Base-by-base conservation (phyloP, 176 grass and related monocot genomes). In the Typha latifolia region DNA sequence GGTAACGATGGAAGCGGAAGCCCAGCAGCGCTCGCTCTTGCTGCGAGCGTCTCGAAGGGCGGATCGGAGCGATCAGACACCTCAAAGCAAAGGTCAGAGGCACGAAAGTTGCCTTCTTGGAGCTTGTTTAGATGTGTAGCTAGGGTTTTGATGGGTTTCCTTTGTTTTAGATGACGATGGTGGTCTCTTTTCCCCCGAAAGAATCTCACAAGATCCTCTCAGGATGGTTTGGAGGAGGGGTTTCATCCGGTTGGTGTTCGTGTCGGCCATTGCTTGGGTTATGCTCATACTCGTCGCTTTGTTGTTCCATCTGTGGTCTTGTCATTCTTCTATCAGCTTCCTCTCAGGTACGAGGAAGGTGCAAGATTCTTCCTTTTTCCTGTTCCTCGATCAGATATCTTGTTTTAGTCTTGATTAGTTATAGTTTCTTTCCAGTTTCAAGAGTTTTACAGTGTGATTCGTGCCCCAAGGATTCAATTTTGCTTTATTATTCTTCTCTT, bases 221-320 rank as follows among this genome's bases (percentile, higher is more conserved):
- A 81, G 69, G 74, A 67, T 72, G 77, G 71, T 78, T 72, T 85
- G 83, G 78, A 77, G 85, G 59, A 81, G 49, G 76, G 94, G 94
- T n/a, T 79, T 83, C 62, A 70, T 71, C 67, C 77, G 94, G 37
- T 78, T 92, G 56, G 75, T 90, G 65, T 69, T 92, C 63, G 83
- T 90, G 63, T 78, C 85, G 51, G 85, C 94, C 56, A 80, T 92
- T 47, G 80, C 73, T 12, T 97, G 88, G 89, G 81, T 80, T 63
- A 10, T 93, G 69, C 78, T 93, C 66, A 83, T 92, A 47, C 83
- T 96, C 49, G 78, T 88, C 66, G 85, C 88, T 12, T 82, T 99
- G 78, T 83, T 87, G 50, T 99, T 99, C 79, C 78, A 87, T 81
- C 78, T 93, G 62, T 92, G 89, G 94, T 86, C 94, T 51, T 97